Evolutionary conservation across 2,329 filamentous ascomycete genomes (phyloP).

Genomic region (Aspergillus sp.): DNA sequence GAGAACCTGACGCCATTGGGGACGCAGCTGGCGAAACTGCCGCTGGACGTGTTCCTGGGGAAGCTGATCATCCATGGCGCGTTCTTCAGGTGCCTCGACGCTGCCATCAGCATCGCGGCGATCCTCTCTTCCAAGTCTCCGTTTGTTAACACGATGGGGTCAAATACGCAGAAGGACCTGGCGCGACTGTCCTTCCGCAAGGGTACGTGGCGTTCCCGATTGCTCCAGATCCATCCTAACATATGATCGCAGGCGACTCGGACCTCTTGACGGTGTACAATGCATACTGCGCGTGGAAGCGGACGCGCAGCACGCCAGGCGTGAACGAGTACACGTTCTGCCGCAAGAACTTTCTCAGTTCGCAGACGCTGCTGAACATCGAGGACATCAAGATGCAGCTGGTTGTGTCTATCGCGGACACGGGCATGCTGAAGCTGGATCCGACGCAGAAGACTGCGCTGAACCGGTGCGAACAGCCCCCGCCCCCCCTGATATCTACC

Average conservation of each 20-base stretch:
- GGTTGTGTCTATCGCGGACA: constrained; percentile 78
- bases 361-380: constrained; percentile 86
- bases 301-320: constrained; percentile 68
- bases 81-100: constrained; percentile 88
- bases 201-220: constrained; percentile 36
- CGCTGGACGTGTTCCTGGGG: constrained; percentile 89
- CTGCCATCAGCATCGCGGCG: constrained; percentile 85
- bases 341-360: constrained; percentile 86
- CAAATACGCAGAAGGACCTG: constrained; percentile 76
- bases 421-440: constrained; percentile 75
- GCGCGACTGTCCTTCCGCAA: constrained; percentile 76
- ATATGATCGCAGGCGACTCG: constrained; percentile 64
- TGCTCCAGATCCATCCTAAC: constrained; percentile 1
- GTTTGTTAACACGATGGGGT: constrained; percentile 82
- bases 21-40: constrained; percentile 79
- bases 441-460: constrained; percentile 69
- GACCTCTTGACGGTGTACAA: constrained; percentile 93
- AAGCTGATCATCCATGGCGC: constrained; percentile 86
- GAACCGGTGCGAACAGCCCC: constrained; percentile 55
- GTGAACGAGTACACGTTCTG: constrained; percentile 86
- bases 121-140: constrained; percentile 94
- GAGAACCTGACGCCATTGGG: constrained; percentile 89
- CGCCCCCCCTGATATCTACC: background rate
- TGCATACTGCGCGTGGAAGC: constrained; percentile 86
- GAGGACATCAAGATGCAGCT: constrained; percentile 95